phyloP scores from a whole-genome alignment of 2,329 filamentous ascomycete species.

The Trichoderma aggressivum region DNA sequence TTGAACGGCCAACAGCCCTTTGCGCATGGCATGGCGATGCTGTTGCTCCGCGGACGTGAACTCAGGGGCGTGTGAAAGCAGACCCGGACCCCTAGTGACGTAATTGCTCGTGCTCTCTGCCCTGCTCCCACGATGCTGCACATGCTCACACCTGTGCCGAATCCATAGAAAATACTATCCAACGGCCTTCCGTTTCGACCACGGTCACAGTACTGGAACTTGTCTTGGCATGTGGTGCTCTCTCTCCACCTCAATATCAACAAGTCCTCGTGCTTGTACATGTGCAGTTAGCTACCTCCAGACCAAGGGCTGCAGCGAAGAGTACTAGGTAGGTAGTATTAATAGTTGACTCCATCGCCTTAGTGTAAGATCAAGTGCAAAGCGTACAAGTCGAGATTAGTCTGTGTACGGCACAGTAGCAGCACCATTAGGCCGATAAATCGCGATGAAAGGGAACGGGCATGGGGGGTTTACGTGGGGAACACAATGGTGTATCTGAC shows the following conservation, averaged over 20 bases:
- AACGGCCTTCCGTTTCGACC: background rate
- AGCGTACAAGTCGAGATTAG: background rate
- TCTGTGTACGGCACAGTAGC: background rate
- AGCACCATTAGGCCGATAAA: conserved; percentile 4
- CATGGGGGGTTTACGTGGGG: background rate
- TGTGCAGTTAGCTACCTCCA: background rate
- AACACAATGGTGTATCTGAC: conserved; percentile 2
- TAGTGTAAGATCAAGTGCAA: background rate
- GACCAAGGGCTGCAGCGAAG: background rate
- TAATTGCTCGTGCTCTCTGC: background rate
- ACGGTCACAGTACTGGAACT: background rate
- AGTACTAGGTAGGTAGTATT: background rate
- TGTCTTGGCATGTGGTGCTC: background rate
- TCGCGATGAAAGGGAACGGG: conserved; percentile 6
- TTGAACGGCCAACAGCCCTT: background rate
- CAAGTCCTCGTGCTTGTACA: background rate
- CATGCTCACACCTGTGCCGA: background rate
- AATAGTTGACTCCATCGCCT: background rate
- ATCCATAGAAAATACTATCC: background rate
- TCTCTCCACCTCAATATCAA: background rate
- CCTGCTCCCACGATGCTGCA: background rate
- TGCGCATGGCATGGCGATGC: background rate
- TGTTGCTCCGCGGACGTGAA: conserved; percentile 1
- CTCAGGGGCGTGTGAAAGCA: background rate
- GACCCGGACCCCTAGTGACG: background rate